phyloP scores from a whole-genome alignment of 2,329 filamentous ascomycete genomes.

The Nannizzia gypsea region DNA sequence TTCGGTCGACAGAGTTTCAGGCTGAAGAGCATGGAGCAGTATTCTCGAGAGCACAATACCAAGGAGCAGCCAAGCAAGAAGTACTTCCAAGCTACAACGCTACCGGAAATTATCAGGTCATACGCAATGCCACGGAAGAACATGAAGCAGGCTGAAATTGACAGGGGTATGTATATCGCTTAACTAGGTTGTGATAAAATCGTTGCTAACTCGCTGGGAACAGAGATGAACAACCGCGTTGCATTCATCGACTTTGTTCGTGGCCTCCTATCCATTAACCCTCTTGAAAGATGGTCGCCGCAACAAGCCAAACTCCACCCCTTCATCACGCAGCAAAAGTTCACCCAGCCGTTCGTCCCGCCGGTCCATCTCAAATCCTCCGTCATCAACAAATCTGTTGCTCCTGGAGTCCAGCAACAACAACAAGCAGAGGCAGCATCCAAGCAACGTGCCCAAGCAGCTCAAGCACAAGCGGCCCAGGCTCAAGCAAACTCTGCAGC shows the following conservation, averaged over 20 bases:
- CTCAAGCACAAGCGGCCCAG: conserved; percentile 37
- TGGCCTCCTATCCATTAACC: conserved; percentile 85
- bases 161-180: conserved; percentile 57
- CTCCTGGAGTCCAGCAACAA: conserved; percentile 88
- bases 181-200: neutral
- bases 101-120: conserved; percentile 94
- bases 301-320: conserved; percentile 95
- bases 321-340: conserved; percentile 98
- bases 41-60: conserved; percentile 84
- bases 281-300: conserved; percentile 91
- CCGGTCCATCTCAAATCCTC: conserved; percentile 92
- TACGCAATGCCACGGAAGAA: conserved; percentile 99
- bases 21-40: conserved; percentile 95
- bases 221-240: conserved; percentile 96
- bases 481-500: conserved; percentile 45
- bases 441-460: conserved; percentile 60
- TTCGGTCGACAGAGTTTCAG: conserved; percentile 84
- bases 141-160: conserved; percentile 95
- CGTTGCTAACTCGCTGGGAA: conserved; percentile 16
- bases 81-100: conserved; percentile 87
- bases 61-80: conserved; percentile 99
- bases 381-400: conserved; percentile 72
- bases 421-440: conserved; percentile 88
- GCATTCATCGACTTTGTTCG: conserved; percentile 98
- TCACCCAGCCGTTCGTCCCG: conserved; percentile 86